Conservation (phyloP, 1,284 basidiomycete genomes). For the Rhodotorula sp. region DNA sequence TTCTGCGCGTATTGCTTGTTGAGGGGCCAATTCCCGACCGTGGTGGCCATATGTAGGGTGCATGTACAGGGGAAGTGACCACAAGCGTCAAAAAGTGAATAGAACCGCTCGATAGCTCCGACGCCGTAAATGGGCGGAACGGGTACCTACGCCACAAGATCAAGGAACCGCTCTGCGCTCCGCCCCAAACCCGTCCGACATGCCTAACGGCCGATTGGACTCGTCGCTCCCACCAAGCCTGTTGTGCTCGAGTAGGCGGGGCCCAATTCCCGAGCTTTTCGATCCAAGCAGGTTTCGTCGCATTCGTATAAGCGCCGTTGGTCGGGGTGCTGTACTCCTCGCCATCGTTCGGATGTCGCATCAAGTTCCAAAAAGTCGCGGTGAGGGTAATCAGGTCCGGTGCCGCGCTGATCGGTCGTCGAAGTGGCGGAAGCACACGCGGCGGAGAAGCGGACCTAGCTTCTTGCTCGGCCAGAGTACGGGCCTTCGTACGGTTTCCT, state of each 20-base stretch:
- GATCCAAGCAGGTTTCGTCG: not conserved
- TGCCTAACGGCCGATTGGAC: not conserved
- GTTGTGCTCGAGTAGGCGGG: not conserved
- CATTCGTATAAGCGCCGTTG: not conserved
- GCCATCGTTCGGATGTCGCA: not conserved
- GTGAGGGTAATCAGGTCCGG: not conserved
- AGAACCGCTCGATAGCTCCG: not conserved
- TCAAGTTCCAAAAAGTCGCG: not conserved
- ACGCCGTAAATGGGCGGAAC: not conserved
- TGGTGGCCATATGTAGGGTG: not conserved
- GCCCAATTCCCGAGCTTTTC: not conserved
- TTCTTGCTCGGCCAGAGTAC: not conserved
- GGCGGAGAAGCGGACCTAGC: not conserved
- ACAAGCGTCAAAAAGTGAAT: not conserved
- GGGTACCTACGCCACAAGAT: not conserved
- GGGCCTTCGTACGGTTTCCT: not conserved
- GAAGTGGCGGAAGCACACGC: not conserved
- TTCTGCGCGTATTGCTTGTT: not conserved
- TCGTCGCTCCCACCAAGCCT: constrained; percentile 4
- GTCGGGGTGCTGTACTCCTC: not conserved
- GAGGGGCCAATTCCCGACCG: not conserved
- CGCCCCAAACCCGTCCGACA: not conserved
- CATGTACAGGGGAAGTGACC: not conserved
- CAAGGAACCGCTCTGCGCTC: not conserved
- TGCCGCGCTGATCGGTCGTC: not conserved